Evolutionary conservation across 306 rosid genomes (phyloP).

Genomic region (Vigna unguiculata): DNA sequence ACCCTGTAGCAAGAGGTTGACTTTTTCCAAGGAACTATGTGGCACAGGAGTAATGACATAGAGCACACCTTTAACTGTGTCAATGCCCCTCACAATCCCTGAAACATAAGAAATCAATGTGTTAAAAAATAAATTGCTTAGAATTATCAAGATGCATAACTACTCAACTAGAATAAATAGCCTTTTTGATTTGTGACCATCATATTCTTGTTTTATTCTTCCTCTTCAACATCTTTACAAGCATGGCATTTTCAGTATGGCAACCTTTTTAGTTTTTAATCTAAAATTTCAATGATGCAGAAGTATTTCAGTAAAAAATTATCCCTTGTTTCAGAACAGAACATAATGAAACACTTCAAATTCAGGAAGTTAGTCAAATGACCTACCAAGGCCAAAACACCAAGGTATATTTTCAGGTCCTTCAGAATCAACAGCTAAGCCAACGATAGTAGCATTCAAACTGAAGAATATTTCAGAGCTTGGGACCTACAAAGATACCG

Average conservation of each 20-base stretch:
- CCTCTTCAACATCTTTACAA: neutral
- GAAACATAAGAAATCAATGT: conserved; percentile 45
- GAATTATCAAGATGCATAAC: conserved; percentile 30
- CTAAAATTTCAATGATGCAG: conserved; percentile 11
- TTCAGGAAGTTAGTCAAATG: conserved; percentile 31
- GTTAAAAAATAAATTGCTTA: conserved; percentile 14
- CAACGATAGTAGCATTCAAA: conserved; percentile 86
- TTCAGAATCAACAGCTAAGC: conserved; percentile 79
- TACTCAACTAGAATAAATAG: conserved; percentile 22
- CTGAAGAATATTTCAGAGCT: conserved; percentile 68
- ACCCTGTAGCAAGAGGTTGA: conserved; percentile 81
- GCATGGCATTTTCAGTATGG: neutral
- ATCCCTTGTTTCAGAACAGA: conserved; percentile 7
- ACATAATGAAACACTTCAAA: conserved; percentile 19
- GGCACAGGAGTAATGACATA: conserved; percentile 90
- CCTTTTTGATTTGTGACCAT: conserved; percentile 1
- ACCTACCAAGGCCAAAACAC: conserved; percentile 95
- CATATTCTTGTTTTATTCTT: neutral
- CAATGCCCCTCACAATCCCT: conserved; percentile 96
- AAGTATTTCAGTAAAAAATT: neutral
- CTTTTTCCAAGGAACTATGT: conserved; percentile 73
- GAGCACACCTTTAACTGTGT: conserved; percentile 71
- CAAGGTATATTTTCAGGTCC: conserved; percentile 64
- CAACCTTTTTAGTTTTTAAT: conserved; percentile 25
- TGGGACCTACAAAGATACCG: conserved; percentile 69